Evolutionary conservation across 176 grass and related monocot species (phyloP).

Genomic region (Oryza meridionalis): DNA sequence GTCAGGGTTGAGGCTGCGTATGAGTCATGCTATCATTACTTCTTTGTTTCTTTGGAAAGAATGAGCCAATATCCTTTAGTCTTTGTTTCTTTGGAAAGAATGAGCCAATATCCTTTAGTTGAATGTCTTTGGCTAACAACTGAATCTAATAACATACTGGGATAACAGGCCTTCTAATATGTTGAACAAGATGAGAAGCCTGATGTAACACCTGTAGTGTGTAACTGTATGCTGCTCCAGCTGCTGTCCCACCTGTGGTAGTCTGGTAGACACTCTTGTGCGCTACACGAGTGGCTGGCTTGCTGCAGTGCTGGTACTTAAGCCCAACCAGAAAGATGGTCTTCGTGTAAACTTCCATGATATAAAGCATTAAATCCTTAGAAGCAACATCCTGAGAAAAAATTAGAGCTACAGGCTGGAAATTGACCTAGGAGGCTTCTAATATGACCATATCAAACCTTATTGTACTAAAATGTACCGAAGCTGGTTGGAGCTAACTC

Average conservation of each 20-base stretch:
- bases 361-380: neutral
- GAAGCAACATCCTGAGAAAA: slow-evolving; percentile 8
- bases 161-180: neutral
- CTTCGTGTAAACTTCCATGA: slow-evolving; percentile 3
- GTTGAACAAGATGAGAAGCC: neutral
- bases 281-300: neutral
- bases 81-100: neutral
- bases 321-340: neutral
- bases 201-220: neutral
- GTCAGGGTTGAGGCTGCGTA: neutral
- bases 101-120: neutral
- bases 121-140: neutral
- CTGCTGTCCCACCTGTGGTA: neutral
- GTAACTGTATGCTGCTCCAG: neutral
- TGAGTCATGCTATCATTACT: neutral
- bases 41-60: neutral
- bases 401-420: neutral
- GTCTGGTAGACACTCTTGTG: neutral
- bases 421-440: neutral
- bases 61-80: neutral
- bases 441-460: neutral
- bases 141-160: neutral
- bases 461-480: neutral
- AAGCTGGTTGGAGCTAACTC: neutral
- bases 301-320: neutral